These are phyloP conservation scores for Diplogelasinospora grovesii DNA, from an alignment of 495 filamentous ascomycete species.

Conservation along the genomic window DNA sequence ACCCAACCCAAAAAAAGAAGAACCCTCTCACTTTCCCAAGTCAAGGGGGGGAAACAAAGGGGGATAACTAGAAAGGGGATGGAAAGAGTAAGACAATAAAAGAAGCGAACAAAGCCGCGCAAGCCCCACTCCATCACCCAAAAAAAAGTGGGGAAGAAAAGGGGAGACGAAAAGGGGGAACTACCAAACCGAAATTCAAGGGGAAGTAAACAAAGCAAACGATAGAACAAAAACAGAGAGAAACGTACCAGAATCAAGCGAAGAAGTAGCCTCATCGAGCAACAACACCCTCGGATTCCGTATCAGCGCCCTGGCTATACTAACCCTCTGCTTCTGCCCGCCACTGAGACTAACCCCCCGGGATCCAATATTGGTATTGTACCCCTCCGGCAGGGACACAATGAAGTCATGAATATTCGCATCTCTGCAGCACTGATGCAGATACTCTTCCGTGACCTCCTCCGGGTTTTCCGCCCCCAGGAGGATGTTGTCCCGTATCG, in stretches of 20 bases:
- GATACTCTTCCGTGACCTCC: conserved; percentile 40
- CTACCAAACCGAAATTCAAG: too few relatives aligned
- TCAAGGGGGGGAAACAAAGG: too few relatives aligned
- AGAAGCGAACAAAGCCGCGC: too few relatives aligned
- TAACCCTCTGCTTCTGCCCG: conserved; percentile 70
- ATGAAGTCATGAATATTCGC: conserved; percentile 62
- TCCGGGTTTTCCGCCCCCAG: conserved; percentile 40
- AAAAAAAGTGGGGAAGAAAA: too few relatives aligned
- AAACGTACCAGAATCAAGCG: conserved; percentile 54
- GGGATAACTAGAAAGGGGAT: too few relatives aligned
- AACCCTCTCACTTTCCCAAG: too few relatives aligned
- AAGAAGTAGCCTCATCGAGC: conserved; percentile 72
- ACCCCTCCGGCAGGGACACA: conserved; percentile 50
- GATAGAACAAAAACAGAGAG: too few relatives aligned
- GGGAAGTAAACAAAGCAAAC: too few relatives aligned
- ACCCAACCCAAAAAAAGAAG: too few relatives aligned
- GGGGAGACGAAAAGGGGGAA: too few relatives aligned
- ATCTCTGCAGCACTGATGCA: conserved; percentile 49
- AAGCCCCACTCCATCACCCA: too few relatives aligned
- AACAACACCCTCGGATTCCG: conserved; percentile 63
- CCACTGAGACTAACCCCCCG: conserved; percentile 61
- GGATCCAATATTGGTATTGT: conserved; percentile 54
- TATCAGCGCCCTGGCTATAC: conserved; percentile 70
- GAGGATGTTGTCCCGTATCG: conserved; percentile 53
- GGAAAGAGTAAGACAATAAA: too few relatives aligned